Conservation (phyloP, 208 protist species). For the Kentomonas sorsogonicus region DNA sequence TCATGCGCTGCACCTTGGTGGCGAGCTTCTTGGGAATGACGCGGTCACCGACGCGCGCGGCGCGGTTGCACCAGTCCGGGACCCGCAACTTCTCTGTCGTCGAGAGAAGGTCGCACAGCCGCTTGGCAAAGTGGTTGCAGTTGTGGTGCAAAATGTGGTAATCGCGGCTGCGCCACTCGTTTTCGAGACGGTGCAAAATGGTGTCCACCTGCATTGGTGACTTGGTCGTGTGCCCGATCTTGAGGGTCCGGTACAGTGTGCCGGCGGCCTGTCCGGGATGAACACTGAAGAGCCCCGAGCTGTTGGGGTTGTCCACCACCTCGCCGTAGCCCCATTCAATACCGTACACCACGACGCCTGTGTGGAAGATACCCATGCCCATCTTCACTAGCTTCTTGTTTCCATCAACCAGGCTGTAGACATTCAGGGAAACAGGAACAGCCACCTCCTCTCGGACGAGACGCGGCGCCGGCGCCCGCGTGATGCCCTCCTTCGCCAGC, state of each 20-base stretch:
- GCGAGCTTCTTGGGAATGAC: constrained; percentile 67
- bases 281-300: constrained; percentile 77
- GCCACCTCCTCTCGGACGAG: constrained; percentile 25
- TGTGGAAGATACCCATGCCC: constrained; percentile 86
- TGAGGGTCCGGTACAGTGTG: constrained; percentile 55
- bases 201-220: constrained; percentile 84
- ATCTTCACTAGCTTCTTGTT: constrained; percentile 64
- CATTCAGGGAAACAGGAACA: constrained; percentile 66
- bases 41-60: constrained; percentile 54
- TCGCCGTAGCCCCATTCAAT: constrained; percentile 90
- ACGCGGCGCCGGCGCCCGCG: constrained; percentile 32
- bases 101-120: constrained; percentile 71
- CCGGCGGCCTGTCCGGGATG: constrained; percentile 64
- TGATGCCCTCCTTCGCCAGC: constrained; percentile 26
- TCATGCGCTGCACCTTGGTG: constrained; percentile 68
- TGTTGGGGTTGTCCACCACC: constrained; percentile 48
- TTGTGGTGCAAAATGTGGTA: constrained; percentile 90
- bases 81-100: constrained; percentile 65
- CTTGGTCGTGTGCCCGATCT: constrained; percentile 65
- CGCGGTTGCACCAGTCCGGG: constrained; percentile 87
- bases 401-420: constrained; percentile 69
- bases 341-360: constrained; percentile 86
- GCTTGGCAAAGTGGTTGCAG: constrained; percentile 89
- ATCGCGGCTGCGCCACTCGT: constrained; percentile 79
- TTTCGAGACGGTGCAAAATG: constrained; percentile 78